Percentiles rank a stretch among this genome's conserved stretches.
These are phyloP conservation scores for Coniochaeta ligniaria DNA, from an alignment of 2,329 filamentous ascomycete genomes.

Conservation along the genomic window DNA sequence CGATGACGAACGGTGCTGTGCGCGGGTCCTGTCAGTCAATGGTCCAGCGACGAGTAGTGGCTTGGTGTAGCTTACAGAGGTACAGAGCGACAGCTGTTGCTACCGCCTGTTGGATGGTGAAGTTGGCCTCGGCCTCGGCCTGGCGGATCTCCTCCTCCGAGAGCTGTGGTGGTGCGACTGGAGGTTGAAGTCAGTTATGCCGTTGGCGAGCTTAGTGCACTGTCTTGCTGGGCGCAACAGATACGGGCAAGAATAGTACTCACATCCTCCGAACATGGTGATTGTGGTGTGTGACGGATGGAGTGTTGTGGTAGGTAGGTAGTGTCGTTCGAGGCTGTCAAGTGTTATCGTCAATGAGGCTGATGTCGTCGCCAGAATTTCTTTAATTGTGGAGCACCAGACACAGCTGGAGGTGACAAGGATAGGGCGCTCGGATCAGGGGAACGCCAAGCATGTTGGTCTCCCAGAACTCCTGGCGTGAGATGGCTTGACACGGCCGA, in stretches of 20 bases:
- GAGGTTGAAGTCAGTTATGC: neutral
- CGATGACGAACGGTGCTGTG: constrained; percentile 51
- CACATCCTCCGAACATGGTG: constrained; percentile 2
- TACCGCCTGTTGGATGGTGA: constrained; percentile 60
- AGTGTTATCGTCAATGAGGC: neutral
- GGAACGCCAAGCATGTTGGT: neutral
- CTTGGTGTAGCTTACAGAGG: constrained; percentile 55
- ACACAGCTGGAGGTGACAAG: neutral
- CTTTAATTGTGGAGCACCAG: neutral
- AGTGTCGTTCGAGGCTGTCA: neutral
- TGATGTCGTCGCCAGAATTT: constrained; percentile 1
- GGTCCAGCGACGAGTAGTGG: neutral
- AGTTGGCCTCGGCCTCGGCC: constrained; percentile 60
- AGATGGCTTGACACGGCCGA: neutral
- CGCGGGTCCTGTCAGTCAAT: neutral
- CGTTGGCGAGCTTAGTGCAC: neutral
- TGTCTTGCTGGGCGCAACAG: neutral
- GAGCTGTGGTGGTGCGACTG: constrained; percentile 63
- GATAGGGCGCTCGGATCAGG: neutral
- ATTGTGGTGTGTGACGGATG: neutral
- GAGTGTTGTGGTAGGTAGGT: neutral
- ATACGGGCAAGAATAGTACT: neutral
- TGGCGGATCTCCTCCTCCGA: constrained; percentile 63
- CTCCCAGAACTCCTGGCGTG: neutral
- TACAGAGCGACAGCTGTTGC: constrained; percentile 64